Percentiles rank a stretch among this genome's conserved stretches.
phyloP scores from a whole-genome alignment of 306 rosid genomes.

The Mimosa pudica region DNA sequence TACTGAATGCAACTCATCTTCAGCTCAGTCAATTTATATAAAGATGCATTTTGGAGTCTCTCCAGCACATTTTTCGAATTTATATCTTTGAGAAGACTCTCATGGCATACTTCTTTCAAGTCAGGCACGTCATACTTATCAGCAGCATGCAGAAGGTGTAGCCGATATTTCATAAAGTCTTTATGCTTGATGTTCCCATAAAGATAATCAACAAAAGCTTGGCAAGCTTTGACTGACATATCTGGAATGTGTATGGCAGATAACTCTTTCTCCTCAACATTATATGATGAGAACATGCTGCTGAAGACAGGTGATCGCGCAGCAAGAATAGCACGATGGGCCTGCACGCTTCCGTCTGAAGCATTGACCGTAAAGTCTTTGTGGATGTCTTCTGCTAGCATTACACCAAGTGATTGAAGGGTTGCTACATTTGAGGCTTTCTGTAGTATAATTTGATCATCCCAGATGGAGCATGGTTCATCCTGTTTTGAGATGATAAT shows the following conservation, averaged over 20 bases:
- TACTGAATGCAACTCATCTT: no score
- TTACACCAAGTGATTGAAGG: constrained; percentile 56
- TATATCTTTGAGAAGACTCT: constrained; percentile 77
- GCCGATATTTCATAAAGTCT: constrained; percentile 63
- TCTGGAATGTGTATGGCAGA: constrained; percentile 53
- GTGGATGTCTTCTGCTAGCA: constrained; percentile 68
- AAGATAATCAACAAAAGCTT: constrained; percentile 58
- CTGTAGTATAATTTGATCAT: constrained; percentile 38
- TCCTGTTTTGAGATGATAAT: constrained; percentile 38
- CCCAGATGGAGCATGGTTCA: constrained; percentile 54
- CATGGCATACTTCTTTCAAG: constrained; percentile 63
- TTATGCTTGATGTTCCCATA: constrained; percentile 66
- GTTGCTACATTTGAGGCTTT: constrained; percentile 53
- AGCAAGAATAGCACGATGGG: constrained; percentile 71
- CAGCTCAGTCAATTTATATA: constrained; percentile 56
- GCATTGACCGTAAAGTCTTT: constrained; percentile 61
- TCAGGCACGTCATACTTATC: constrained; percentile 46
- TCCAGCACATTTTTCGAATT: constrained; percentile 69
- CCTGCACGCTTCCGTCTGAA: constrained; percentile 67
- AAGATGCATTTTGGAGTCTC: constrained; percentile 70
- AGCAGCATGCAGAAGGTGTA: constrained; percentile 65
- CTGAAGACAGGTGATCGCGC: constrained; percentile 69
- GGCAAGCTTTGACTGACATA: constrained; percentile 38
- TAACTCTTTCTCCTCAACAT: constrained; percentile 64
- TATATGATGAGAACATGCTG: constrained; percentile 62